Evolutionary conservation across 139 green algal genomes (phyloP).

Genomic region (Coelastrella sp.): DNA sequence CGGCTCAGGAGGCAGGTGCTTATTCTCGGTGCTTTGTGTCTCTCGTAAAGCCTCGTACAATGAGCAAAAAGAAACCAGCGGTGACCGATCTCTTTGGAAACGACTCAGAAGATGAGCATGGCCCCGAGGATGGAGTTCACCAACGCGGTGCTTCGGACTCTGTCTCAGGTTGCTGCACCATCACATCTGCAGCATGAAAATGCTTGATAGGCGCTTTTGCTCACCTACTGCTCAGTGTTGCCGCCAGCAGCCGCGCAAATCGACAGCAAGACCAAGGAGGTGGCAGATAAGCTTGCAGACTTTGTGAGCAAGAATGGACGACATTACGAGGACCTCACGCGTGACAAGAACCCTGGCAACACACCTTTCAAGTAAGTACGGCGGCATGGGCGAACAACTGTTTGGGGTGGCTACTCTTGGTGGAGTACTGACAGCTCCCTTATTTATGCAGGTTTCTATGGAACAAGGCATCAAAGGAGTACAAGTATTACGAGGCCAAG

Average conservation of each 20-base stretch:
- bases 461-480: conserved; percentile 57
- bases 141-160: not conserved
- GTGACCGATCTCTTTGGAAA: conserved; percentile 47
- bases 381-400: too few relatives aligned
- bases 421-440: too few relatives aligned
- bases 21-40: too few relatives aligned
- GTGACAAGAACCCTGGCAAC: conserved; percentile 69
- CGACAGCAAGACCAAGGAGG: conserved; percentile 54
- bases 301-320: conserved; percentile 81
- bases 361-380: conserved; percentile 72
- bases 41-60: not conserved
- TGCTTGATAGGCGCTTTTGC: not conserved
- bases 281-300: conserved; percentile 75
- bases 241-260: conserved; percentile 17
- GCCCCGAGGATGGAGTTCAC: not conserved
- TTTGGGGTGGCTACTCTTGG: too few relatives aligned
- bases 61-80: conserved; percentile 5
- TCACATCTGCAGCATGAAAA: too few relatives aligned
- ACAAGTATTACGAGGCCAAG: conserved; percentile 64
- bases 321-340: conserved; percentile 76
- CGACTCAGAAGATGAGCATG: conserved; percentile 38
- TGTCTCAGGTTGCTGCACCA: conserved; percentile 29
- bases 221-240: conserved; percentile 6
- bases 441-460: conserved; percentile 80
- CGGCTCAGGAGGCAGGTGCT: too few relatives aligned